Evolutionary conservation across 192 early-diverging fungal species (phyloP), one percentile per base, ranked within the genome.

Genomic region (Dissophora ornata): DNA sequence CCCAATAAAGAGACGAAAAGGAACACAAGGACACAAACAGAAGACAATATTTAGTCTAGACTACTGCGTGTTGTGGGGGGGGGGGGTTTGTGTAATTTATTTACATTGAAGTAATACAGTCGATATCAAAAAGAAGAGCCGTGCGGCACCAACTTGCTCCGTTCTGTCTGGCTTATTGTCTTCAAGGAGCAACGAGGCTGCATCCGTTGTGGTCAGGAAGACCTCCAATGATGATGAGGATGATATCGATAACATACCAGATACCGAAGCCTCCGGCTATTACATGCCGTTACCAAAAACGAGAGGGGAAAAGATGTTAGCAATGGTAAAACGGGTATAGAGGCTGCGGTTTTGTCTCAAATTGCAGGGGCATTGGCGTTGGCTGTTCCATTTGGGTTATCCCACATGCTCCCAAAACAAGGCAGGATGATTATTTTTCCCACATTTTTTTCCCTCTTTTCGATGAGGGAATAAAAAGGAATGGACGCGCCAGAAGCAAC

Each of bases 181-280:
- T 57, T 71, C 47, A 64, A 47, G 62, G 70, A 44, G 70, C 62
- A 34, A 51, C 19, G 24, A 80, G 49, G 19, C 53, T 42, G 56
- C 79, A 80, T 38, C 79, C 79, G 44, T 74, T 80, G 50, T 67
- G 60, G 48, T 80, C 79, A 21, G 79, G 79, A 16, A 80, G 64
- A 7, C 38, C 60, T 19, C 79, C 79, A 16, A 80, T 40, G 50
- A 62, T 54, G 58, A 80, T 73, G 49, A 80, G 66, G 25, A 74
- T 24, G 49, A 80, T 80, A 36, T 80, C 79, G 57, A 85, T 40
- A 13, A 77, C 52, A 62, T 80, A 85, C 81, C 79, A 82, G 61
- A 85, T 79, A 79, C 83, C 83, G 36, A 70, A 77, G 21, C 82
- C 57, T 57, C 83, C 83, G 64, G 52, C 83, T 62, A 74, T 13